Conservation (phyloP, 2,329 filamentous ascomycete genomes). For the Fusarium brevicatenulatum region DNA sequence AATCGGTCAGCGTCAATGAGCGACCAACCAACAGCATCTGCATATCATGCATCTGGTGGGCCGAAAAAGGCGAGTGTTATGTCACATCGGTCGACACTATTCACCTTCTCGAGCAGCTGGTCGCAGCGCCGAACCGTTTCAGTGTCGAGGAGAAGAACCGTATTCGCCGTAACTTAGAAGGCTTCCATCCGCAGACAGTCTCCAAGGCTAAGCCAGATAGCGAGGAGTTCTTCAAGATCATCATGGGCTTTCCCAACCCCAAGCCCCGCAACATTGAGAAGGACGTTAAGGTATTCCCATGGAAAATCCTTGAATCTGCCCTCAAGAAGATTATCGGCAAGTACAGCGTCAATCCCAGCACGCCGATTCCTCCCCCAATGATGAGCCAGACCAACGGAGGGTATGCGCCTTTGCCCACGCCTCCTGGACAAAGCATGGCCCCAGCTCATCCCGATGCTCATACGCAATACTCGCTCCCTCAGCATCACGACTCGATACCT, state of each 20-base stretch:
- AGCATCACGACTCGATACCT: slow-evolving; percentile 61
- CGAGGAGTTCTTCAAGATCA: slow-evolving; percentile 98
- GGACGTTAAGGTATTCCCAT: slow-evolving; percentile 98
- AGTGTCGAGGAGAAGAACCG: slow-evolving; percentile 98
- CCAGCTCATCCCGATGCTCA: slow-evolving; percentile 49
- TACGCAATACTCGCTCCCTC: slow-evolving; percentile 53
- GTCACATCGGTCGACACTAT: slow-evolving; percentile 98
- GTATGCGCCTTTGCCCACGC: slow-evolving; percentile 60
- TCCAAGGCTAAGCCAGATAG: slow-evolving; percentile 93
- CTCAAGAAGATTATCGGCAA: slow-evolving; percentile 99
- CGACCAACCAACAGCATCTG: slow-evolving; percentile 86
- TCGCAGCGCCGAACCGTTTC: slow-evolving; percentile 79
- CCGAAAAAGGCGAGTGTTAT: slow-evolving; percentile 88
- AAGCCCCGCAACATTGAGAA: slow-evolving; percentile 99
- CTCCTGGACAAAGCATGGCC: slow-evolving; percentile 51
- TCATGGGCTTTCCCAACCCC: slow-evolving; percentile 95
- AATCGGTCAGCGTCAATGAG: slow-evolving; percentile 80
- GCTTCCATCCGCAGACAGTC: slow-evolving; percentile 90
- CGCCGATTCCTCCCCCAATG: slow-evolving; percentile 52
- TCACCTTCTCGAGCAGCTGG: slow-evolving; percentile 89
- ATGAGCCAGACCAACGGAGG: slow-evolving; percentile 53
- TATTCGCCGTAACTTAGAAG: slow-evolving; percentile 93
- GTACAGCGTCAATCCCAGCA: slow-evolving; percentile 72
- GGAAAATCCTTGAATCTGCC: slow-evolving; percentile 87
- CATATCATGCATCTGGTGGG: slow-evolving; percentile 98